Evolutionary conservation across 768 basidiomycete species (phyloP).

Genomic region (Russula sp.): DNA sequence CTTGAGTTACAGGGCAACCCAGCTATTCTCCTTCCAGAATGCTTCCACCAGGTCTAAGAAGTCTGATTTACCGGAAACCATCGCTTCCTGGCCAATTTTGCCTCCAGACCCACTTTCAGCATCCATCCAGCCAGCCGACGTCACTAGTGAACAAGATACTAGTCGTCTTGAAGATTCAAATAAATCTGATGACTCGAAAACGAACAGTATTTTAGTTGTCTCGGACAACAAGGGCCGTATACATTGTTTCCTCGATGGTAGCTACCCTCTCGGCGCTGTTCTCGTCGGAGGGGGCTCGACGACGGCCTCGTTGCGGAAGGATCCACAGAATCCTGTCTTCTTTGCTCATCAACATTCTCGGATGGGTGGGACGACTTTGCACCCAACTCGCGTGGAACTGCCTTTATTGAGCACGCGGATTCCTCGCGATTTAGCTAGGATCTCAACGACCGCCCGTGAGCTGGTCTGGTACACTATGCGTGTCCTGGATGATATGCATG

Average conservation of each 20-base stretch:
- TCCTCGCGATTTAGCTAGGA: constrained; percentile 61
- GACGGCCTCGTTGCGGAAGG: constrained; percentile 40
- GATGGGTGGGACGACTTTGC: constrained; percentile 30
- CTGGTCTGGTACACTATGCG: constrained; percentile 67
- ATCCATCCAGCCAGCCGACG: constrained; percentile 48
- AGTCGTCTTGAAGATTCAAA: constrained; percentile 34
- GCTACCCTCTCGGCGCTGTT: constrained; percentile 60
- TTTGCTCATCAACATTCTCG: constrained; percentile 40
- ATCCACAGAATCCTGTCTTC: constrained; percentile 42
- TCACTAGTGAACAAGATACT: constrained; percentile 29
- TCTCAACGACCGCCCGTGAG: constrained; percentile 64
- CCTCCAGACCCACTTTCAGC: constrained; percentile 48
- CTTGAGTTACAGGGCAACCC: constrained; percentile 49
- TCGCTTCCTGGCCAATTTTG: constrained; percentile 65
- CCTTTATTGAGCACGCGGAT: constrained; percentile 52
- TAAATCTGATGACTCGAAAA: constrained; percentile 48
- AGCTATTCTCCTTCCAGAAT: constrained; percentile 77
- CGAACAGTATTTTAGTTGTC: constrained; percentile 53
- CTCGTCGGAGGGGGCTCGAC: constrained; percentile 31
- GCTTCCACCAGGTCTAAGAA: constrained; percentile 47
- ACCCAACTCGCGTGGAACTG: constrained; percentile 45
- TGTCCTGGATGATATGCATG: constrained; percentile 65
- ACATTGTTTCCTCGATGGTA: constrained; percentile 69
- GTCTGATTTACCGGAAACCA: constrained; percentile 48
- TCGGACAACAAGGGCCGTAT: constrained; percentile 53